phyloP scores from a whole-genome alignment of 2,329 filamentous ascomycete species.

The Penicillium aurantiogriseum region DNA sequence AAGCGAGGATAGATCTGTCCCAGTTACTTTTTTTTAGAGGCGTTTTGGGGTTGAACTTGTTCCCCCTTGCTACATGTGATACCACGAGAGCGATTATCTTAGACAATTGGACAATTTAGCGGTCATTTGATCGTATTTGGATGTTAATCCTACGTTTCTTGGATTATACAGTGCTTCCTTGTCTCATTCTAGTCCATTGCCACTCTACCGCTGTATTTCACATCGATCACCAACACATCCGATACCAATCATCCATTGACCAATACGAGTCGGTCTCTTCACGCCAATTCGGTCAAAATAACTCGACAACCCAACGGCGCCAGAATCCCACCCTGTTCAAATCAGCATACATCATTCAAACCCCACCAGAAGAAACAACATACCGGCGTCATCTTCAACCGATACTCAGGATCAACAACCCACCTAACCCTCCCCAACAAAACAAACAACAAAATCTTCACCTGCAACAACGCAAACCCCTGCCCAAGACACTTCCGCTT shows the following conservation, averaged over 20 bases:
- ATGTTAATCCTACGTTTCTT: background rate
- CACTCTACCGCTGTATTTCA: background rate
- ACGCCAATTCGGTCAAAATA: slow-evolving; percentile 10
- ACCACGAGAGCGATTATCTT: slow-evolving; percentile 5
- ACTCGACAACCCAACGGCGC: slow-evolving; percentile 24
- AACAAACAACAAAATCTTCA: slow-evolving; percentile 28
- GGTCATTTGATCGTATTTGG: background rate
- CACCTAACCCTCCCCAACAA: slow-evolving; percentile 21
- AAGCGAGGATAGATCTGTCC: background rate
- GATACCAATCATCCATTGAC: background rate
- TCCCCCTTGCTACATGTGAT: slow-evolving; percentile 1
- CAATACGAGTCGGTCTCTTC: background rate
- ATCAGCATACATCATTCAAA: slow-evolving; percentile 5
- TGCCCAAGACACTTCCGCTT: slow-evolving; percentile 31
- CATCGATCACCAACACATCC: background rate
- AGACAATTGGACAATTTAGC: background rate
- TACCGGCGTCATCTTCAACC: slow-evolving; percentile 28
- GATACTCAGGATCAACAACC: slow-evolving; percentile 23
- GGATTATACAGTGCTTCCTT: background rate
- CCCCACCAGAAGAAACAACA: slow-evolving; percentile 5
- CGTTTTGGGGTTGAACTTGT: background rate
- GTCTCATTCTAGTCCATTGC: background rate
- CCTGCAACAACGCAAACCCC: slow-evolving; percentile 31
- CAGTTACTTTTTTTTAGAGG: background rate
- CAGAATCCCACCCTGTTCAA: slow-evolving; percentile 24